phyloP scores from a whole-genome alignment of 148 eudicot species.

The Euryodendron excelsum region DNA sequence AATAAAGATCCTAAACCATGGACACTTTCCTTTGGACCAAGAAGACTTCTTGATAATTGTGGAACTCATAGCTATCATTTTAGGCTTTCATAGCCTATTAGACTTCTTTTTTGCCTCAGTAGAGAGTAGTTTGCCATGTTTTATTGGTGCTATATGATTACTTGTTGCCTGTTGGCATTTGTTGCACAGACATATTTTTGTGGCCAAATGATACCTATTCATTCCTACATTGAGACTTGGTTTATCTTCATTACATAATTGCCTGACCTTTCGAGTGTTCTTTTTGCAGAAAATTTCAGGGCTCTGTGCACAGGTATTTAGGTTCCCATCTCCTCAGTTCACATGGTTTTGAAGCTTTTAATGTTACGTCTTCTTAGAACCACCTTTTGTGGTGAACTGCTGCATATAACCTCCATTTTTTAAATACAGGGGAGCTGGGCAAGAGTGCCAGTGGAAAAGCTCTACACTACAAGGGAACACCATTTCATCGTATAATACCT shows the following conservation, averaged over 20 bases:
- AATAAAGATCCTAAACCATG: no score
- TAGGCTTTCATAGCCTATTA: not conserved
- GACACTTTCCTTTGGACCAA: slow-evolving; percentile 3
- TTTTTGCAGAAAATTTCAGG: slow-evolving; percentile 82
- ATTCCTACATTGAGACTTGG: not conserved
- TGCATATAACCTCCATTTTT: not conserved
- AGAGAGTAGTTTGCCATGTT: no score
- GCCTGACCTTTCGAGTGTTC: not conserved
- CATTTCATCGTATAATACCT: slow-evolving; percentile 90
- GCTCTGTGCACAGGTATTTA: slow-evolving; percentile 85
- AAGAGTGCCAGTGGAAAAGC: slow-evolving; percentile 51
- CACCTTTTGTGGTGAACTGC: not conserved
- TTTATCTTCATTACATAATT: not conserved
- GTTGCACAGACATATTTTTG: no score
- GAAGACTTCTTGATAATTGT: not conserved
- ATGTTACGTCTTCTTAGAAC: not conserved
- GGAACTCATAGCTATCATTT: not conserved
- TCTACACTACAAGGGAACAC: slow-evolving; percentile 76
- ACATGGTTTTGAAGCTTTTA: not conserved
- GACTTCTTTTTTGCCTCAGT: not conserved
- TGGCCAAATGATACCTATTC: no score
- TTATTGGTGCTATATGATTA: no score
- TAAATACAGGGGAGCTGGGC: slow-evolving; percentile 69
- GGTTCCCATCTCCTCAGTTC: not conserved
- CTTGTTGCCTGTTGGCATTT: no score